Evolutionary conservation across 768 basidiomycete species (phyloP), one percentile per base, ranked within the genome.

Genomic region (Suillus americanus): DNA sequence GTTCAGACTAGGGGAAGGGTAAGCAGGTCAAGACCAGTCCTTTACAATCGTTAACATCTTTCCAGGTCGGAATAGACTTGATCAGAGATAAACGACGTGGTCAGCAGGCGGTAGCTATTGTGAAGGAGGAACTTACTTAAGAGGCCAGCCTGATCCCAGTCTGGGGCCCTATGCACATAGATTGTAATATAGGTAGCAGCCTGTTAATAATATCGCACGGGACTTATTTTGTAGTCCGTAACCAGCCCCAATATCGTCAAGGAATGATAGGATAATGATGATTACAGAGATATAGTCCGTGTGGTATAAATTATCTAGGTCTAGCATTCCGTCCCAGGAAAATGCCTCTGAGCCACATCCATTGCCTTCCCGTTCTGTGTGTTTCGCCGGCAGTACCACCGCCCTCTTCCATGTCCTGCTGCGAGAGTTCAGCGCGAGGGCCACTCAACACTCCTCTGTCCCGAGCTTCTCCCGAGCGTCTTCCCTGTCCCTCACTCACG

Each of bases 401-500:
- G 46, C 62, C 20, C 35, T 60, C 33, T 65, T 62, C 50, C 53
- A 53, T 20, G 51, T 65, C 62, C 64, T 55, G n/a, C 60, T 66
- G 18, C 61, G 61, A 62, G 65, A 60, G 2, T 35, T 28, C 61
- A 23, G 30, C 30, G 14, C n/a, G 33, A 35, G 16, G 56, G 62
- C 56, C 57, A 54, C 69, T 59, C 66, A 65, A 30, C 30, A 45
- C 43, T 59, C 51, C 65, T 64, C 55, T 62, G 33, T 35, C 63
- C 43, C 46, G 57, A 67, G 55, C 62, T 14, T 67, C 71, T 38
- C 25, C 25, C 61, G 64, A 35, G 46, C 60, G 55, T 66, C 63
- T 55, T 64, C 48, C 62, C 69, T 25, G 78, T 66, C 70, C 82
- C 66, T 86, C 86, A 69, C 86, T 87, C 60, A 85, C 80, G 40